A percentile compares a stretch with the other conserved stretches of the same genome.
phyloP scores from a whole-genome alignment of 2,329 filamentous ascomycete genomes.

The Calonectria crousiana region DNA sequence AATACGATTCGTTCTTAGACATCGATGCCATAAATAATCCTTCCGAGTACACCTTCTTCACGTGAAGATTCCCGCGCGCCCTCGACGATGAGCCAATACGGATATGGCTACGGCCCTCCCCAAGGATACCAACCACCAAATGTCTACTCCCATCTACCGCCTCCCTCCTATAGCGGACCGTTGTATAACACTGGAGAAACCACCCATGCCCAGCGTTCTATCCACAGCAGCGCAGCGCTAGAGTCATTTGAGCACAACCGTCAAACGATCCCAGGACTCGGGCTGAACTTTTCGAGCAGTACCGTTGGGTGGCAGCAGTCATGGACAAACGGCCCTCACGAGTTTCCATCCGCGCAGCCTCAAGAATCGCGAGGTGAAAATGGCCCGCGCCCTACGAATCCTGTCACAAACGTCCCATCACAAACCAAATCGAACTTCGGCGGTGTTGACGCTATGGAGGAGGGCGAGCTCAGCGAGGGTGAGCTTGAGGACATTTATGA shows the following conservation, averaged over 20 bases:
- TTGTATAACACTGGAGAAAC: slow-evolving; percentile 24
- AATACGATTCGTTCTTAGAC: background rate
- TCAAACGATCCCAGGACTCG: slow-evolving; percentile 51
- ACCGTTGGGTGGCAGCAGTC: slow-evolving; percentile 32
- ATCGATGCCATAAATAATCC: background rate
- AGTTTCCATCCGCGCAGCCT: slow-evolving; percentile 3
- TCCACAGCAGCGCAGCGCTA: slow-evolving; percentile 22
- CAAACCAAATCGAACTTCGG: slow-evolving; percentile 17
- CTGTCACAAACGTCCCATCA: background rate
- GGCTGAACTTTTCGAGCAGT: slow-evolving; percentile 42
- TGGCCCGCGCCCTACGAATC: background rate
- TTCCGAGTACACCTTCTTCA: background rate
- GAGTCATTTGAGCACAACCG: slow-evolving; percentile 43
- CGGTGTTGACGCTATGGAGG: slow-evolving; percentile 62
- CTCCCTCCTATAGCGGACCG: slow-evolving; percentile 27
- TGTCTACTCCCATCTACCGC: slow-evolving; percentile 33
- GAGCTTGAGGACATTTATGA: slow-evolving; percentile 71
- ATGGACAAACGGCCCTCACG: slow-evolving; percentile 22
- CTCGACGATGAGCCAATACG: slow-evolving; percentile 47
- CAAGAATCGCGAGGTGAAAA: background rate
- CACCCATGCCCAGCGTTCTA: slow-evolving; percentile 11
- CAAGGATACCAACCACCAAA: slow-evolving; percentile 39
- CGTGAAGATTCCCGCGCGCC: background rate
- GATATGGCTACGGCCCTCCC: slow-evolving; percentile 42
- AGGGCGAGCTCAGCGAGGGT: slow-evolving; percentile 82